Base-by-base conservation (phyloP, 768 basidiomycete genomes). In the Pleurotus ostreatus region DNA sequence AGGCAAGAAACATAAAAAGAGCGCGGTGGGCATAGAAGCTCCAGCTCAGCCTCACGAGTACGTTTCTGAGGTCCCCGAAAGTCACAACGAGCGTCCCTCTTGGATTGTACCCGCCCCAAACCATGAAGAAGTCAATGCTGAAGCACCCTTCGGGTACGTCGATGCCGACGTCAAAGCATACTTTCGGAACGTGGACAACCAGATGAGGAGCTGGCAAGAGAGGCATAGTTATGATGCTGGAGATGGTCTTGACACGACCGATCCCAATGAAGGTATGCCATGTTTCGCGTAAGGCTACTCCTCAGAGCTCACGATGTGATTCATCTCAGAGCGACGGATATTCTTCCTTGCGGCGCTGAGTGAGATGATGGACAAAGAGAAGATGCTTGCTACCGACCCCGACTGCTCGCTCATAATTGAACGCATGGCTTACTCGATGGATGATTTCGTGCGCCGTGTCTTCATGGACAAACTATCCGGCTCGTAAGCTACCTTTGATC, bases 131-230 rank as follows among this genome's bases (percentile, higher is more conserved):
- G 55, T 71, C 53, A 77, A 85, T 63, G 66, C 70, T 13, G 90
- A 92, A 58, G 88, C 89, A 44, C 94, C 94, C 2, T 97, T 94
- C 67, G 95, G 94, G 56, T 88, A 85, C 58, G 84, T 96, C 6
- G 94, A 96, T 61, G 80, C 82, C 16, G 94, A 96, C 65, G 76
- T 96, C 26, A 96, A 96, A 68, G 91, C 93, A 1, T 98, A 98
- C 71, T 96, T 97, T 63, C 75, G 88, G 45, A 92, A 85, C 1
- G 92, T 96, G 9, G 92, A 97, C 60, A 76, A 86, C 30, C 92
- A 94, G 66, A 85, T 97, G 40, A 85, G 84, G 47, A 85, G 89
- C 61, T 98, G 94, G 92, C 90, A 92, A 64, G 83, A 84, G 53
- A 73, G 69, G 12, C 72, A 66, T 4, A 72, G 71, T 2, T 73